Evolutionary conservation across 108 stramenopile species (phyloP).

Genomic region (Mayamaea pseudoterrestris): DNA sequence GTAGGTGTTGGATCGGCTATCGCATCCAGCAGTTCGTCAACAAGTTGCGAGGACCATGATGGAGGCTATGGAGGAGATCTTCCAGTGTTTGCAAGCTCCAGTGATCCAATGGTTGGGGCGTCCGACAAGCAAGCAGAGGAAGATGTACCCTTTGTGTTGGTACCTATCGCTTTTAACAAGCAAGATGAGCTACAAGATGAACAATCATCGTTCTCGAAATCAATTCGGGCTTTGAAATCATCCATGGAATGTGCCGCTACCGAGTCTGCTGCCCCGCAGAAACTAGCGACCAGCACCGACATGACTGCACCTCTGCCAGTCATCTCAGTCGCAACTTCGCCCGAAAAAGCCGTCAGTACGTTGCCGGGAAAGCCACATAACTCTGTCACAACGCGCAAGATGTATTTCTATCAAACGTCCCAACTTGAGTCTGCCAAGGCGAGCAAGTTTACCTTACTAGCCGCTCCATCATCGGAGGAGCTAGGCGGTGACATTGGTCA

Average conservation of each 20-base stretch:
- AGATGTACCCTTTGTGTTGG: not conserved
- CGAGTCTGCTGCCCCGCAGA: not conserved
- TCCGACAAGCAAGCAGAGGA: conserved; percentile 8
- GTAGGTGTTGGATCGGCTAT: too few relatives aligned
- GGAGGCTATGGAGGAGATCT: conserved; percentile 5
- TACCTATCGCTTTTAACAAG: not conserved
- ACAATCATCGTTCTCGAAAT: not conserved
- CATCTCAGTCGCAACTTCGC: too few relatives aligned
- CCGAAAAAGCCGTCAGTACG: not conserved
- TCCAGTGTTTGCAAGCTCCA: conserved; percentile 28
- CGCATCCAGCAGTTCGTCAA: too few relatives aligned
- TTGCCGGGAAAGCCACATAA: conserved; percentile 1
- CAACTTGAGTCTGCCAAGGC: conserved; percentile 32
- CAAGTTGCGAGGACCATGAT: too few relatives aligned
- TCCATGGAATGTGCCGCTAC: not conserved
- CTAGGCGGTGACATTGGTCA: conserved; percentile 70
- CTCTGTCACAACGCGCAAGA: conserved; percentile 48
- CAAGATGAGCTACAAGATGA: conserved; percentile 5
- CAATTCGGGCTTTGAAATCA: not conserved
- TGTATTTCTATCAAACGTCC: conserved; percentile 67
- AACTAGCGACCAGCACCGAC: conserved; percentile 1
- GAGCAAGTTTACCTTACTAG: conserved; percentile 53
- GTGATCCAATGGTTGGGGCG: conserved; percentile 22
- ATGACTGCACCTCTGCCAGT: too few relatives aligned
- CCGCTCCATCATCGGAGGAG: conserved; percentile 47